These are phyloP conservation scores for Arthrinium phaeospermum DNA, from an alignment of 2,329 filamentous ascomycete species.

Conservation along the genomic window DNA sequence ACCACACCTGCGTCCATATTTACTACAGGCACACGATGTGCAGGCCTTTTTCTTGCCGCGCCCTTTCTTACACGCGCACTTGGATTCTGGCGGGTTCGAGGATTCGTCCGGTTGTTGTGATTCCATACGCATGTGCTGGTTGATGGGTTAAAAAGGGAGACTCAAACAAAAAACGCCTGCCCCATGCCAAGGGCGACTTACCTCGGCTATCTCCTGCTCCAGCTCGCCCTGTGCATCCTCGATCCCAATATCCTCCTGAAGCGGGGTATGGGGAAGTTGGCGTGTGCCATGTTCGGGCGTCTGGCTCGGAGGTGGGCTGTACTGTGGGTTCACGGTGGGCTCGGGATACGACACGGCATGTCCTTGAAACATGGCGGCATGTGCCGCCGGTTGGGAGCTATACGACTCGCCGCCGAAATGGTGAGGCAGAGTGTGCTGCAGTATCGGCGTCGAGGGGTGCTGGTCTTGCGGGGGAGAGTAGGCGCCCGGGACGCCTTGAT, in stretches of 20 bases:
- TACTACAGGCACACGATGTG: slow-evolving; percentile 39
- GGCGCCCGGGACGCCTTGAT: slow-evolving; percentile 28
- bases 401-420: slow-evolving; percentile 39
- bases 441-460: slow-evolving; percentile 28
- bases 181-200: slow-evolving; percentile 7
- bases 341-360: slow-evolving; percentile 37
- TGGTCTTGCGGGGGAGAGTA: slow-evolving; percentile 34
- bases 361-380: slow-evolving; percentile 34
- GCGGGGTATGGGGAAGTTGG: slow-evolving; percentile 33
- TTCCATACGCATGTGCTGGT: slow-evolving; percentile 33
- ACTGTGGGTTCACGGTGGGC: slow-evolving; percentile 35
- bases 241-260: slow-evolving; percentile 33
- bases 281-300: slow-evolving; percentile 29
- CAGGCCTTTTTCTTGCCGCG: slow-evolving; percentile 42
- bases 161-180: slow-evolving; percentile 10
- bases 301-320: slow-evolving; percentile 32
- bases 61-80: slow-evolving; percentile 41
- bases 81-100: slow-evolving; percentile 33
- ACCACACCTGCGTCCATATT: slow-evolving; percentile 38
- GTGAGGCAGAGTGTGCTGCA: slow-evolving; percentile 31
- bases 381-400: slow-evolving; percentile 34
- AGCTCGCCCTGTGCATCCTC: slow-evolving; percentile 41
- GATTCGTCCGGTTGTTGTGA: slow-evolving; percentile 34
- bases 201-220: slow-evolving; percentile 34
- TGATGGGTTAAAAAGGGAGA: slow-evolving; percentile 3